These are phyloP conservation scores for Poa pratensis DNA, from an alignment of 176 grass and related monocot genomes.

Conservation along the genomic window DNA sequence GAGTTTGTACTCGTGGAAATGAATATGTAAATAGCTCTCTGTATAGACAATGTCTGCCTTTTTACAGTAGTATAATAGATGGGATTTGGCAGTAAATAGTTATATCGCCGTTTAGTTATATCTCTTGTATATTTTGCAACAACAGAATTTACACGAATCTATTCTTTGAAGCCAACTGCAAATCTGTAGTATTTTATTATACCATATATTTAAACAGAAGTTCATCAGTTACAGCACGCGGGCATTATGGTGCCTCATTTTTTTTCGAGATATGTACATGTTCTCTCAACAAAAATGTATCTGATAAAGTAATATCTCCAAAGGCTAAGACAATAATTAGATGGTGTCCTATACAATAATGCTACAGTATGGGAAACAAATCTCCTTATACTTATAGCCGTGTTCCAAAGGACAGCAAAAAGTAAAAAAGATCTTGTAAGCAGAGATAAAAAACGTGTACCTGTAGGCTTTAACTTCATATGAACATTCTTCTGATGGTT, in stretches of 20 bases:
- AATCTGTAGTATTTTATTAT: slow-evolving; percentile 5
- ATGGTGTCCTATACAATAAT: not conserved
- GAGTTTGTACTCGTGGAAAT: slow-evolving; percentile 44
- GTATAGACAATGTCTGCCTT: slow-evolving; percentile 13
- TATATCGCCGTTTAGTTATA: not conserved
- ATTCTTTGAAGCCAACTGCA: not conserved
- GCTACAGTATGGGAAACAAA: slow-evolving; percentile 2
- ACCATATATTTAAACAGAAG: not conserved
- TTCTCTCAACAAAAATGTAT: slow-evolving; percentile 24
- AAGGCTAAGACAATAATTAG: not conserved
- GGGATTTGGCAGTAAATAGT: not conserved
- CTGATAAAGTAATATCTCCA: not conserved
- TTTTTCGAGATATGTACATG: slow-evolving; percentile 34
- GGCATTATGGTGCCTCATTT: not conserved
- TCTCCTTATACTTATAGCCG: not conserved
- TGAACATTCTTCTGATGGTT: slow-evolving; percentile 78
- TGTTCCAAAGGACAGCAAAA: not conserved
- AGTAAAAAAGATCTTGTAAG: slow-evolving; percentile 13
- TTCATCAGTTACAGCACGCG: not conserved
- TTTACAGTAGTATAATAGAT: not conserved
- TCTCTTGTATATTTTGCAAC: slow-evolving; percentile 8
- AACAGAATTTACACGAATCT: not conserved
- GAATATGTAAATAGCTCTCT: slow-evolving; percentile 38
- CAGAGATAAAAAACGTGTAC: slow-evolving; percentile 1
- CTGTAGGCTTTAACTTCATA: slow-evolving; percentile 40